These are phyloP conservation scores for Neocucurbitaria cava DNA, from an alignment of 2,329 filamentous ascomycete genomes.

Conservation along the genomic window DNA sequence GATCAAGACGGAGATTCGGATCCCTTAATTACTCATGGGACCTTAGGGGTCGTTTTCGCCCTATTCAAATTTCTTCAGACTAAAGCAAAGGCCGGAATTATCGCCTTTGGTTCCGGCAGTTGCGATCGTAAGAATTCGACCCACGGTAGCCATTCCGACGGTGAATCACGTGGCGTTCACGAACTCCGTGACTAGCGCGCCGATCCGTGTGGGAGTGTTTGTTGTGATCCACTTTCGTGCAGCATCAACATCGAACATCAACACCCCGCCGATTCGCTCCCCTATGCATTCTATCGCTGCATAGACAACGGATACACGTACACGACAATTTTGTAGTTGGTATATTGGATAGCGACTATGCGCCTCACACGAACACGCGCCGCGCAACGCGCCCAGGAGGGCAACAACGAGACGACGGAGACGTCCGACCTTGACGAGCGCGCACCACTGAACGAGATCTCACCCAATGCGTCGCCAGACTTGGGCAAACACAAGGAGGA, in stretches of 20 bases:
- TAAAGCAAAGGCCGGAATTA: slow-evolving; percentile 1
- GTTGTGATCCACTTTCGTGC: slow-evolving; percentile 21
- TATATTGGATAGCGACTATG: slow-evolving; percentile 30
- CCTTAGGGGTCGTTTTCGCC: neutral
- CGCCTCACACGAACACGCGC: slow-evolving; percentile 56
- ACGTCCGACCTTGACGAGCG: slow-evolving; percentile 40
- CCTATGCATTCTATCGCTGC: slow-evolving; percentile 22
- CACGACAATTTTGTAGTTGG: neutral
- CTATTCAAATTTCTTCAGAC: neutral
- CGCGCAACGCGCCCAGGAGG: slow-evolving; percentile 50
- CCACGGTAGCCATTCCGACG: slow-evolving; percentile 4
- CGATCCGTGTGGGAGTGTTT: slow-evolving; percentile 20
- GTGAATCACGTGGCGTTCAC: slow-evolving; percentile 24
- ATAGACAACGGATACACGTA: slow-evolving; percentile 12
- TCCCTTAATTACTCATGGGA: neutral
- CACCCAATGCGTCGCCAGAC: slow-evolving; percentile 40
- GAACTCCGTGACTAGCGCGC: slow-evolving; percentile 8
- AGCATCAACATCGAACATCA: slow-evolving; percentile 27
- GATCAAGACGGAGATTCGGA: slow-evolving; percentile 3
- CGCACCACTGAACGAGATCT: slow-evolving; percentile 51
- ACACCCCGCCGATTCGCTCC: slow-evolving; percentile 15
- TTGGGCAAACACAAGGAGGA: slow-evolving; percentile 23
- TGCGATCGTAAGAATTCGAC: slow-evolving; percentile 4
- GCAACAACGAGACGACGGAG: slow-evolving; percentile 47
- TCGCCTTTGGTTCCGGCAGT: slow-evolving; percentile 6